A percentile compares a stretch with the other conserved stretches of the same genome.
Evolutionary conservation across 1,284 basidiomycete genomes (phyloP).

Genomic region (Cerioporus squamosus): DNA sequence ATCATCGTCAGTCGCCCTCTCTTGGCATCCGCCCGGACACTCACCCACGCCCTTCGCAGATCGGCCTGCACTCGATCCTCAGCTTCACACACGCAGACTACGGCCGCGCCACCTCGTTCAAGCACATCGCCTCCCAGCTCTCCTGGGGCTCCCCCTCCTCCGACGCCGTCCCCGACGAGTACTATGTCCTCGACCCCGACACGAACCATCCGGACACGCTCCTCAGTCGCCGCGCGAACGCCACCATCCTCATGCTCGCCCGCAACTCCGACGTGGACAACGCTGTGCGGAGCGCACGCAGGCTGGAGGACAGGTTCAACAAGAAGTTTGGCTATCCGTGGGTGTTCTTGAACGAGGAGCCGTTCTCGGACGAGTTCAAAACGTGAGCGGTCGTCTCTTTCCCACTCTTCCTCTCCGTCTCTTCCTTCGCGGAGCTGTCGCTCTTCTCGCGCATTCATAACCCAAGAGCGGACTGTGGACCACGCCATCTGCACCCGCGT

Average conservation of each 20-base stretch:
- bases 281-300: constrained; percentile 57
- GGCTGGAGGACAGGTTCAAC: constrained; percentile 71
- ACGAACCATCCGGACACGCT: background rate
- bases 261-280: constrained; percentile 70
- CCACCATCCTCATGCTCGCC: constrained; percentile 54
- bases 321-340: constrained; percentile 69
- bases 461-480: too few relatives aligned
- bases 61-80: constrained; percentile 41
- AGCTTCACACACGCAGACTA: constrained; percentile 42
- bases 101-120: constrained; percentile 39
- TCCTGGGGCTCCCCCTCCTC: constrained; percentile 15
- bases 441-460: background rate
- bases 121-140: constrained; percentile 27
- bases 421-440: background rate
- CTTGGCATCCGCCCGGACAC: background rate
- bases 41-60: constrained; percentile 27
- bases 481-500: too few relatives aligned
- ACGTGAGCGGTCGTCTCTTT: constrained; percentile 38
- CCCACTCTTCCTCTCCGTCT: background rate
- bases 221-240: constrained; percentile 30
- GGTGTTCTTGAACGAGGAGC: constrained; percentile 78
- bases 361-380: constrained; percentile 77
- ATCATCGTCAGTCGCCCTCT: constrained; percentile 28
- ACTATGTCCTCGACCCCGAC: background rate
- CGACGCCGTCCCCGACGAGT: background rate